A percentile compares a stretch with the other conserved stretches of the same genome.
Evolutionary conservation across 805 yeast species (phyloP).

Genomic region (Metschnikowia shivogae): DNA sequence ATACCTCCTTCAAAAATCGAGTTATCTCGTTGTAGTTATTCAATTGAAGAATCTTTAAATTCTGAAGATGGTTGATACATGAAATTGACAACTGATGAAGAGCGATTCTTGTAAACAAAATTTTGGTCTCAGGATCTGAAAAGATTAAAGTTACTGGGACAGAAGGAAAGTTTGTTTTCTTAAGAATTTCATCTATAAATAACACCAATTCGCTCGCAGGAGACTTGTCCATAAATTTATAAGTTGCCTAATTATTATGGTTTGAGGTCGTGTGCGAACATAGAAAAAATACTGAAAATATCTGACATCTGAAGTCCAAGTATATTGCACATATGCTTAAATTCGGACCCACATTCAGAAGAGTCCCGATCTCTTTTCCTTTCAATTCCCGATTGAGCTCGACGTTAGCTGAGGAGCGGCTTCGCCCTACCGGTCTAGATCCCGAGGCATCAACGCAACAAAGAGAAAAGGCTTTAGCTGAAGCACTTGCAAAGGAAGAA

Average conservation of each 20-base stretch:
- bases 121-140: background rate
- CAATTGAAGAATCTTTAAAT: background rate
- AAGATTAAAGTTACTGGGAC: background rate
- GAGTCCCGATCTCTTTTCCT: background rate
- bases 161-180: background rate
- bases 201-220: background rate
- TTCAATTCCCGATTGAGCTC: background rate
- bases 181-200: background rate
- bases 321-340: conserved; percentile 1
- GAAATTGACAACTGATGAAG: background rate
- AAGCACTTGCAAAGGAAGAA: conserved; percentile 42
- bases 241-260: background rate
- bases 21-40: background rate
- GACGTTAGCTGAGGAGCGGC: conserved; percentile 1
- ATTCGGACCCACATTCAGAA: background rate
- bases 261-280: conserved; percentile 4
- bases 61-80: background rate
- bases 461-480: conserved; percentile 40
- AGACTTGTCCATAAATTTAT: background rate
- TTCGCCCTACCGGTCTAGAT: background rate
- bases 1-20: background rate
- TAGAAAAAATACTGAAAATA: conserved; percentile 2
- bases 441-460: conserved; percentile 18
- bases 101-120: background rate
- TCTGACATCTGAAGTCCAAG: background rate